Base-by-base conservation (phyloP, 352 stramenopile genomes). In the Elongisporangium undulatum region DNA sequence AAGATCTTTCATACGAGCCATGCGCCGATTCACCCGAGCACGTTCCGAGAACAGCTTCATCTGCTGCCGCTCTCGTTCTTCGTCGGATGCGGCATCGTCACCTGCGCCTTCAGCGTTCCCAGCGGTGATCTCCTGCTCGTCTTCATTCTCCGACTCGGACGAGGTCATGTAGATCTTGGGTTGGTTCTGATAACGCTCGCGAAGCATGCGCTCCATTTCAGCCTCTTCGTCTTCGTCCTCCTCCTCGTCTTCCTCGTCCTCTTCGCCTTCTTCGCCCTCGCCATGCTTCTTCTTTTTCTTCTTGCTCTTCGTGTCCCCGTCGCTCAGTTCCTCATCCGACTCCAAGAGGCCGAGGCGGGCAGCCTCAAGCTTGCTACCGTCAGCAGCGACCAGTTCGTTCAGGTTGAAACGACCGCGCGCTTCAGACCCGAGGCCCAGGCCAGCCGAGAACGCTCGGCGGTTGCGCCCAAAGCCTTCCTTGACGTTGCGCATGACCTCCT, bases 91-190 rank as follows among this genome's bases (percentile, higher is more conserved):
- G 22, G 76, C 69, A 22, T 91, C 79, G 20, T 88, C 56, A 0
- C 41, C 62, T 1, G 26, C 41, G 5, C 52, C 58, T n/a, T 66
- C 66, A 8, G 71, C 51, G 38, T 76, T 64, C 5, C 67, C 55
- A 12, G 51, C 26, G 7, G 68, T 61, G 13, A 59, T 59, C 16
- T 68, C 64, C 16, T 84, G 69, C 51, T 89, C 78, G 15, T 81
- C 67, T 19, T 90, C 74, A 60, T 68, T 78, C 50, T 86, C 84
- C 2, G 81, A 91, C 66, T 94, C 84, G n/a, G 82, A 91, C 9
- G 85, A 94, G 24, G 85, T 92, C 59, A 94, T 84, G 62, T 94
- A 94, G 51, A 94, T 92, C 59, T 94, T 85, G 3, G 85, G 85
- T 38, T 94, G 85, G 67, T 87, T 85, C 61, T 60, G 49, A 65